phyloP scores from a whole-genome alignment of 1,284 basidiomycete species.

The Coniferiporia sulphurascens region DNA sequence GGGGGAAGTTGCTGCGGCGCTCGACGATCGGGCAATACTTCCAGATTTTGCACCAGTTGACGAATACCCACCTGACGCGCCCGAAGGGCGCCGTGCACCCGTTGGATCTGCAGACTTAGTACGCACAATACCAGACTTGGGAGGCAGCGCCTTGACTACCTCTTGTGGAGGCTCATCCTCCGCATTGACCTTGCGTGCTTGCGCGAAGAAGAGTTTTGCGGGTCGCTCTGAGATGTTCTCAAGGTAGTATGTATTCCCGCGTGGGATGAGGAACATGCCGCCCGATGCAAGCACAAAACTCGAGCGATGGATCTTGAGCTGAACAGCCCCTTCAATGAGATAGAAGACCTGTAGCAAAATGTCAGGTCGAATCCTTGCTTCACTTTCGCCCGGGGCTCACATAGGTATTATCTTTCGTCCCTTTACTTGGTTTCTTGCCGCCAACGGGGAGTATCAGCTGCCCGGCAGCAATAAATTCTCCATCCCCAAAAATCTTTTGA shows the following conservation, averaged over 20 bases:
- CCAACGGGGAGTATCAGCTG: conserved; percentile 77
- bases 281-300: conserved; percentile 76
- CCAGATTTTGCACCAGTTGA: background rate
- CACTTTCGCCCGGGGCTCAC: conserved; percentile 45
- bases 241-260: conserved; percentile 90
- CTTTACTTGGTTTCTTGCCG: conserved; percentile 81
- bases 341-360: conserved; percentile 68
- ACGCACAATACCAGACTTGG: background rate
- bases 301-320: conserved; percentile 78
- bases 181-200: conserved; percentile 70
- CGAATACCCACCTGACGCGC: background rate
- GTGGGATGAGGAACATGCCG: conserved; percentile 87
- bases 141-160: background rate
- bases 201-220: conserved; percentile 88
- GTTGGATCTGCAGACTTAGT: conserved; percentile 1
- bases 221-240: conserved; percentile 81
- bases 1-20: background rate
- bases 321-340: conserved; percentile 83
- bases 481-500: conserved; percentile 94
- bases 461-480: conserved; percentile 87
- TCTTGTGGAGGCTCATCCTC: conserved; percentile 27
- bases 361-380: background rate
- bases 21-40: background rate
- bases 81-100: background rate
- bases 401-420: conserved; percentile 92